phyloP scores from a whole-genome alignment of 257 asterid species.

The Solanum ossicruentum region DNA sequence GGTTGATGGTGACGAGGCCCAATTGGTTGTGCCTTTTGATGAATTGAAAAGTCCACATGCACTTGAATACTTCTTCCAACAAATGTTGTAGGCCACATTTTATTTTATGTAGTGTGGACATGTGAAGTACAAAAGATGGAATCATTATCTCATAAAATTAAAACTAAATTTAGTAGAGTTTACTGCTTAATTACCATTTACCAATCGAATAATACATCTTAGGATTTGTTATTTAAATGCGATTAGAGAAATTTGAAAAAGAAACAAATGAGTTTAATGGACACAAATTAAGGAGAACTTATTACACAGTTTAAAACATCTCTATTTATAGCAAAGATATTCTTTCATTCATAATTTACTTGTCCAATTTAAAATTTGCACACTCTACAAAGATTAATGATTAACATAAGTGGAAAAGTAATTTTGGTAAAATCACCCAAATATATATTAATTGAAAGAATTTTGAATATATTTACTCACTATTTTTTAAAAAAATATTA shows the following conservation, averaged over 20 bases:
- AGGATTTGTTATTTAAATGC: too few species aligned
- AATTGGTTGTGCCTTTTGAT: background rate
- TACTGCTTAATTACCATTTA: background rate
- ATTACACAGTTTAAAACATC: too few species aligned
- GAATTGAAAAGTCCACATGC: background rate
- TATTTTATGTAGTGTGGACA: background rate
- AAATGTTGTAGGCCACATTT: background rate
- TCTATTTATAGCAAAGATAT: too few species aligned
- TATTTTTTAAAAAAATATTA: too few species aligned
- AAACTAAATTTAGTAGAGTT: background rate
- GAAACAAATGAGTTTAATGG: background rate
- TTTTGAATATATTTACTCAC: too few species aligned
- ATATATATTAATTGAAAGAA: too few species aligned
- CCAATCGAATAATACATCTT: background rate
- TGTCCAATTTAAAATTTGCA: too few species aligned
- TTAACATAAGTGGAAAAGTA: too few species aligned
- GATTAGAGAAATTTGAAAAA: background rate
- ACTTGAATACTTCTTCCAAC: background rate
- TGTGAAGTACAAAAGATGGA: background rate
- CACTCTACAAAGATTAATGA: too few species aligned
- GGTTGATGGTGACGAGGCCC: background rate
- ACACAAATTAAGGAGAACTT: background rate
- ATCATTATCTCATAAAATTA: background rate
- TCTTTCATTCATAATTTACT: too few species aligned
- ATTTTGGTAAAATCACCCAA: too few species aligned